A percentile compares a stretch with the other conserved stretches of the same genome.
phyloP scores from a whole-genome alignment of 225 moss, liverwort and hornwort species.

The Asterella californica region DNA sequence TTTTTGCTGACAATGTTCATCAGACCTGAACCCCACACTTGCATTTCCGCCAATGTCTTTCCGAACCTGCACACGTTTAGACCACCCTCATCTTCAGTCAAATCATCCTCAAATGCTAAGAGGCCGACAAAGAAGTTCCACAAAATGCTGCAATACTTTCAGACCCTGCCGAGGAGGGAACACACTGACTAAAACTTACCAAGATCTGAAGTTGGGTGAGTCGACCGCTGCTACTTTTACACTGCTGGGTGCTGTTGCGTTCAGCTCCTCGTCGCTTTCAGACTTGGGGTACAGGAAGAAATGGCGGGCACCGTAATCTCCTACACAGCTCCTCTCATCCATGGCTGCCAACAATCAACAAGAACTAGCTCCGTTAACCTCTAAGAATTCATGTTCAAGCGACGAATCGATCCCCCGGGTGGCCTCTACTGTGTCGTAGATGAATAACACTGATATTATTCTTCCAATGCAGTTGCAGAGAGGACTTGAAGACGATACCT shows the following conservation, averaged over 20 bases:
- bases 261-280: background rate
- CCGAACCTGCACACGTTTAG: background rate
- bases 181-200: background rate
- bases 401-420: too few relatives aligned
- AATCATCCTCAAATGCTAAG: too few relatives aligned
- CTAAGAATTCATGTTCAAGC: too few relatives aligned
- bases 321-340: slow-evolving; percentile 2
- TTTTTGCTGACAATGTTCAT: background rate
- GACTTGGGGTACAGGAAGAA: slow-evolving; percentile 4
- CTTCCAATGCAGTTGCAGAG: background rate
- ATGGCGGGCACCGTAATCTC: background rate
- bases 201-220: background rate
- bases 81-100: background rate
- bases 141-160: too few relatives aligned
- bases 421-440: too few relatives aligned
- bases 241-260: background rate
- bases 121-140: background rate
- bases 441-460: too few relatives aligned
- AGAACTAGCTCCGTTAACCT: background rate
- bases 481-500: slow-evolving; percentile 2
- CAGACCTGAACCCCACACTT: background rate
- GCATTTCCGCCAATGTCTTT: background rate
- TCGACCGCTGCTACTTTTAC: background rate
- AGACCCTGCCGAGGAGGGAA: too few relatives aligned
- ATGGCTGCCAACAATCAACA: background rate